Conservation (phyloP, 352 stramenopile genomes). For the Blastocystis sp. region DNA sequence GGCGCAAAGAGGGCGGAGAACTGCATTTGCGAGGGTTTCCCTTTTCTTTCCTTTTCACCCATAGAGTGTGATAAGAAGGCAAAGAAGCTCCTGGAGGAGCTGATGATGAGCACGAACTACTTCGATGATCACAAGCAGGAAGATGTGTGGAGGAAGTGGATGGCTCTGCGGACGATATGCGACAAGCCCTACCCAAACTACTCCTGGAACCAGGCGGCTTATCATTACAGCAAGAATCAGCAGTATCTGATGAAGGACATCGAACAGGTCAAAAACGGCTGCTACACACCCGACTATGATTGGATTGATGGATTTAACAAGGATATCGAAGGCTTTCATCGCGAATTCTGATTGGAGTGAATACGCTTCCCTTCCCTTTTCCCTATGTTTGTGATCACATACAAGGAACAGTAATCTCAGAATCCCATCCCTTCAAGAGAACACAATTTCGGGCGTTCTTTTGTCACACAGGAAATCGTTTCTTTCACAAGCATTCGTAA, state of each 20-base stretch:
- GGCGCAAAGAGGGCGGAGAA: not conserved
- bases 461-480: not conserved
- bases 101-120: constrained; percentile 30
- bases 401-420: not conserved
- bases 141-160: constrained; percentile 36
- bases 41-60: not conserved
- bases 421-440: not conserved
- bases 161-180: constrained; percentile 22
- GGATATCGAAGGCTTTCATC: constrained; percentile 6
- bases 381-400: not conserved
- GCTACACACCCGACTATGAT: constrained; percentile 29
- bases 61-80: constrained; percentile 53
- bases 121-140: not conserved
- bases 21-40: constrained; percentile 19
- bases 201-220: constrained; percentile 43
- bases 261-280: not conserved
- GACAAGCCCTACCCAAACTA: not conserved
- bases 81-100: constrained; percentile 11
- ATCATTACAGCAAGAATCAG: constrained; percentile 61
- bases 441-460: not conserved
- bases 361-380: not conserved
- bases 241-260: constrained; percentile 26
- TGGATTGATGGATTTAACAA: constrained; percentile 43
- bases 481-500: not conserved
- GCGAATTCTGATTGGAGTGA: not conserved